Percentiles rank a stretch among this genome's conserved stretches.
Evolutionary conservation across 495 filamentous ascomycete species (phyloP).

Genomic region (Penicillium verhagenii): DNA sequence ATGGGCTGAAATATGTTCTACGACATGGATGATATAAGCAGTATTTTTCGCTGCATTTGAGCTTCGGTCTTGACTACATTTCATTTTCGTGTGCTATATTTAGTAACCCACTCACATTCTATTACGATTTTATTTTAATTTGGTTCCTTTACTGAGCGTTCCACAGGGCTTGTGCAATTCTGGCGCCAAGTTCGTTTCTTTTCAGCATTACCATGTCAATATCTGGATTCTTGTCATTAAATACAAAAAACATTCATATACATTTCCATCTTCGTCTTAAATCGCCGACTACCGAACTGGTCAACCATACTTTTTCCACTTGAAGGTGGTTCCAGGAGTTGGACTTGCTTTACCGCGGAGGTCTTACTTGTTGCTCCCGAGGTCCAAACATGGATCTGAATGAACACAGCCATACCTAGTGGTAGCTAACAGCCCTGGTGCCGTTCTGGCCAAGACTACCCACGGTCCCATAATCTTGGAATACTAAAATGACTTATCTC

Average conservation of each 20-base stretch:
- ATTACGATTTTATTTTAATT: background rate
- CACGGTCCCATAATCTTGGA: no score
- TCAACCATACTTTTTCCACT: no score
- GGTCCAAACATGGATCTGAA: no score
- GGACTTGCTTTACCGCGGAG: background rate
- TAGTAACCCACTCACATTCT: background rate
- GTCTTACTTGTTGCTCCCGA: no score
- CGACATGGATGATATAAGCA: conserved; percentile 8
- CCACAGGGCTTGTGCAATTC: background rate
- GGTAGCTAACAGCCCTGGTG: no score
- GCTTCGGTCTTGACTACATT: background rate
- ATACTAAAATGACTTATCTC: no score
- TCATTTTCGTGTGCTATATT: conserved; percentile 4
- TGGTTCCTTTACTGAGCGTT: background rate
- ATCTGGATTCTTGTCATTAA: background rate
- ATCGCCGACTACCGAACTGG: no score
- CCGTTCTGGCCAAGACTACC: no score
- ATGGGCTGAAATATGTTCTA: conserved; percentile 1
- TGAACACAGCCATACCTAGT: no score
- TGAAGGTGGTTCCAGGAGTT: no score
- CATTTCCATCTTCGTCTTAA: background rate
- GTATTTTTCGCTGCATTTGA: background rate
- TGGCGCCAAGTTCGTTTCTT: background rate
- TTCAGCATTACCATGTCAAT: conserved; percentile 3
- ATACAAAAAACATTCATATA: background rate